Conservation (phyloP, 1,284 basidiomycete species). For the Moesziomyces globuligerus region DNA sequence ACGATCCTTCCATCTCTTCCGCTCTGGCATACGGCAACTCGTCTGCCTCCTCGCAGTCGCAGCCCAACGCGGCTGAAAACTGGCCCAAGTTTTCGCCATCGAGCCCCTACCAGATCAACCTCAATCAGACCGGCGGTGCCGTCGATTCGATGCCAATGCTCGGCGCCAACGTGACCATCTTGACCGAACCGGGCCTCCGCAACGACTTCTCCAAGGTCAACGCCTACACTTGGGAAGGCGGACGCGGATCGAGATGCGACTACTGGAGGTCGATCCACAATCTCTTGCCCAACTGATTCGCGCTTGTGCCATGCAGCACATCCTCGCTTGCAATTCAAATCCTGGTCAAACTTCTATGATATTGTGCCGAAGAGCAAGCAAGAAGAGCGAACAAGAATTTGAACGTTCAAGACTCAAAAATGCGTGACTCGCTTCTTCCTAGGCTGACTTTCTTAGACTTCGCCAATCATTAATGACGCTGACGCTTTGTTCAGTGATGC, state of each 20-base stretch:
- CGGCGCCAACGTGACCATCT: slow-evolving; percentile 5
- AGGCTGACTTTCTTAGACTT: too few species aligned
- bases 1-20: slow-evolving; percentile 28
- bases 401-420: too few species aligned
- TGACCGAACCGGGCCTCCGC: slow-evolving; percentile 1
- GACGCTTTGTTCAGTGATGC: too few species aligned
- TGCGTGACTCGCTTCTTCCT: too few species aligned
- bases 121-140: slow-evolving; percentile 34
- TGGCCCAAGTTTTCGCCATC: slow-evolving; percentile 24
- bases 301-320: neutral
- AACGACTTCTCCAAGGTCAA: slow-evolving; percentile 16
- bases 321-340: too few species aligned
- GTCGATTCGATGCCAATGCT: slow-evolving; percentile 1
- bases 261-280: slow-evolving; percentile 14
- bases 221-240: slow-evolving; percentile 21
- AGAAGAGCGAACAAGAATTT: too few species aligned
- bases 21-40: slow-evolving; percentile 10
- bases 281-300: slow-evolving; percentile 3
- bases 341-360: too few species aligned
- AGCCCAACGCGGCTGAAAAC: slow-evolving; percentile 15
- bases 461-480: too few species aligned
- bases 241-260: slow-evolving; percentile 10
- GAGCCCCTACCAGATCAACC: slow-evolving; percentile 32
- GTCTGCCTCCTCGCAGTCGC: neutral
- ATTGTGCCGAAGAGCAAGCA: too few species aligned